Evolutionary conservation across 345 rosid genomes (phyloP), one percentile per base, ranked within the genome.

Genomic region (Citrus inodora): DNA sequence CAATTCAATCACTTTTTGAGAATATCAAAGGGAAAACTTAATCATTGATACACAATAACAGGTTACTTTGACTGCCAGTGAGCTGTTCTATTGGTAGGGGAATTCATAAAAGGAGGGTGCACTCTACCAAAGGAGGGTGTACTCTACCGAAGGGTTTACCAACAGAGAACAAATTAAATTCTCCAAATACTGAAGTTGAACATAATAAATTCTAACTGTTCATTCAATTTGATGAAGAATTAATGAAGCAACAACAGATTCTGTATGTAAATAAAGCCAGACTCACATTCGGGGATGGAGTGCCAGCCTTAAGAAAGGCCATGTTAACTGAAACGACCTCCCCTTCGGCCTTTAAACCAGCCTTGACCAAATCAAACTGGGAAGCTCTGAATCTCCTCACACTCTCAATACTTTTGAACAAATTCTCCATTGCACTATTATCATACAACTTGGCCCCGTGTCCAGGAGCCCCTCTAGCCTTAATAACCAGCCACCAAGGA

Each of bases 391-490:
- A 96, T 89, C 90, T 91, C 80, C 95, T 89, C 38, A 94, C 84
- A 81, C 78, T 83, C 89, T 96, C 97, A 33, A 96, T 86, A 86
- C 94, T 96, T 81, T 89, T 92, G 38, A 91, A 77, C 69, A 94
- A 92, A 80, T 94, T 96, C 92, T 96, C 99, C 92, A 90, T 84
- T 4, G 98, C 99, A 53, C 92, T 87, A 74, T 94, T 90, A 72
- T 96, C 98, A 80, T 92, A 96, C 55, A 96, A 90, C 89, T 89
- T 96, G 0, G 98, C 97, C 58, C 99, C 98, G 68, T 96, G 97
- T 32, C 98, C 99, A 27, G 99, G 99, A 38, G 97, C 85, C n/a
- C 99, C 99, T 37, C 69, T 83, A 61, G 98, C 97, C 92, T 90
- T 96, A 56, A 94, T 90, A 80, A 88, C 95, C 81, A 91, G 76